A percentile compares a stretch with the other conserved stretches of the same genome.
These are phyloP conservation scores for Handroanthus guayacan DNA, from an alignment of 257 asterid genomes.

Conservation along the genomic window DNA sequence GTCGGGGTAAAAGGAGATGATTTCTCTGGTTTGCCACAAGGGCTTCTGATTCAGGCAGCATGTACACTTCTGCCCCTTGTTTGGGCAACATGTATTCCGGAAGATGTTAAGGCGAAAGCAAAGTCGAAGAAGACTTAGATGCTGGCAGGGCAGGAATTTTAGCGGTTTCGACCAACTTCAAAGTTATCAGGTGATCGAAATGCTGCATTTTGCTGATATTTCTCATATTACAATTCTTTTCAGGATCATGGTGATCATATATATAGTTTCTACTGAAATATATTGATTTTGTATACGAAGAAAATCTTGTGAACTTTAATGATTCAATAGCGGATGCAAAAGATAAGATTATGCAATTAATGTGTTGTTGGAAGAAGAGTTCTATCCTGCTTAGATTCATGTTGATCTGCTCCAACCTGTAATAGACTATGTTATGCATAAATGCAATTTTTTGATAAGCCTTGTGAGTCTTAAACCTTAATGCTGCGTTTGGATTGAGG, in stretches of 20 bases:
- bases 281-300: neutral
- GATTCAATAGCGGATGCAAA: neutral
- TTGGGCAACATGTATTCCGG: conserved; percentile 72
- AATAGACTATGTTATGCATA: too few relatives aligned
- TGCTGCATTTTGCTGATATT: conserved; percentile 2
- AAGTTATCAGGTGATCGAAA: neutral
- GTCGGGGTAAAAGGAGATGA: conserved; percentile 68
- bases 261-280: neutral
- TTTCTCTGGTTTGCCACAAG: conserved; percentile 70
- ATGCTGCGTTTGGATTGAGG: too few relatives aligned
- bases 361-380: too few relatives aligned
- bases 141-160: neutral
- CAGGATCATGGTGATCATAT: neutral
- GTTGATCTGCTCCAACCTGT: too few relatives aligned
- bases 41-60: conserved; percentile 74
- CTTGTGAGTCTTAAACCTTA: too few relatives aligned
- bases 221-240: neutral
- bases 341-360: neutral
- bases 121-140: conserved; percentile 61
- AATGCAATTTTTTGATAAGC: too few relatives aligned
- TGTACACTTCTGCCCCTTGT: conserved; percentile 76
- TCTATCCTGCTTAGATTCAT: too few relatives aligned
- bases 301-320: neutral
- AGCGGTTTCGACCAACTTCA: neutral
- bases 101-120: conserved; percentile 48